phyloP scores from a whole-genome alignment of 306 rosid species.

The Castanea crenata region DNA sequence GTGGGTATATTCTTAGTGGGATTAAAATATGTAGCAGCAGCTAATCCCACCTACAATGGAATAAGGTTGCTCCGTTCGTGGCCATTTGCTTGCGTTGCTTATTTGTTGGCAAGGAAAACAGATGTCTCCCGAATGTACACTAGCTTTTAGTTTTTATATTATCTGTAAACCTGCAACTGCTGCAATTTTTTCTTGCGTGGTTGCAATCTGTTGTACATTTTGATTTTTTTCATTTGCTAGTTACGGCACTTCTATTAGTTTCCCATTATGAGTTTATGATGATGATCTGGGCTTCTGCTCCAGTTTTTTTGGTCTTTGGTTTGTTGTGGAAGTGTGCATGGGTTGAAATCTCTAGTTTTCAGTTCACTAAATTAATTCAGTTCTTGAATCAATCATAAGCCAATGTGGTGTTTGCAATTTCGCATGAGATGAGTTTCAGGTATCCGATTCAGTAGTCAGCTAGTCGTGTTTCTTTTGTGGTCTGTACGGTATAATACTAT shows the following conservation, averaged over 20 bases:
- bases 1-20: constrained; percentile 90
- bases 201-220: constrained; percentile 6
- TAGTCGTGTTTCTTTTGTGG: too few species aligned
- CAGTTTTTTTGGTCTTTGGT: too few species aligned
- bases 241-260: neutral
- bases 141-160: neutral
- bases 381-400: too few species aligned
- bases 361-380: too few species aligned
- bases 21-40: constrained; percentile 58
- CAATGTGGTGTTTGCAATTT: too few species aligned
- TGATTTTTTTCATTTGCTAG: neutral
- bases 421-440: too few species aligned
- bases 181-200: constrained; percentile 9
- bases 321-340: too few species aligned
- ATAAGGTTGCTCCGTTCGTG: neutral
- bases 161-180: constrained; percentile 14
- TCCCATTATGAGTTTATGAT: neutral
- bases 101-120: neutral
- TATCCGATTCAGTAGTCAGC: too few species aligned
- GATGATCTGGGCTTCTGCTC: too few species aligned
- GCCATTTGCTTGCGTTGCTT: neutral
- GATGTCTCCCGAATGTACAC: neutral
- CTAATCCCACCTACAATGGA: constrained; percentile 21
- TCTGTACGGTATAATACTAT: too few species aligned
- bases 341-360: too few species aligned